Evolutionary conservation across 1,284 basidiomycete genomes (phyloP).

Genomic region (Ustilago shanxiensis): DNA sequence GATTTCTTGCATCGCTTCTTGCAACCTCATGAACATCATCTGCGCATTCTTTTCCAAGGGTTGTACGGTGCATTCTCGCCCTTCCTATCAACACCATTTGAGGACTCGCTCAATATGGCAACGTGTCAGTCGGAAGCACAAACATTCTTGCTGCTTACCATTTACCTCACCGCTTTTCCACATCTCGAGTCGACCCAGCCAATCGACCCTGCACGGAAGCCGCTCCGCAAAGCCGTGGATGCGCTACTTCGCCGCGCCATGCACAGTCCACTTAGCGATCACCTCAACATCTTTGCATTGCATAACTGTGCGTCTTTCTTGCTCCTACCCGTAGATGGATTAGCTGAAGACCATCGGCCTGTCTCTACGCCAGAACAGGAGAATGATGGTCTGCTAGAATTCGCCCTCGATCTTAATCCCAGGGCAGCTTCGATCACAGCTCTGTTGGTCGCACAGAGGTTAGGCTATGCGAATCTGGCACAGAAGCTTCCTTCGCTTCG

Average conservation of each 20-base stretch:
- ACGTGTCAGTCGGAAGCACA: slow-evolving; percentile 33
- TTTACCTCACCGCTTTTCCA: slow-evolving; percentile 37
- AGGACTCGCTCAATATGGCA: slow-evolving; percentile 28
- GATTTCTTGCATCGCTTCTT: slow-evolving; percentile 20
- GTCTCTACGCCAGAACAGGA: slow-evolving; percentile 32
- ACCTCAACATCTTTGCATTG: slow-evolving; percentile 46
- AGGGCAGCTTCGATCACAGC: slow-evolving; percentile 46
- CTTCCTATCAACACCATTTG: slow-evolving; percentile 41
- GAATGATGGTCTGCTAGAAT: slow-evolving; percentile 42
- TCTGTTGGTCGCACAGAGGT: slow-evolving; percentile 26
- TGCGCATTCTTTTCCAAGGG: slow-evolving; percentile 38
- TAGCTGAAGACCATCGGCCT: slow-evolving; percentile 27
- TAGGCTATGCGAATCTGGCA: slow-evolving; percentile 36
- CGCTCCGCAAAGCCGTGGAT: slow-evolving; percentile 41
- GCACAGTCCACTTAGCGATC: slow-evolving; percentile 28
- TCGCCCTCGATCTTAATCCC: slow-evolving; percentile 40
- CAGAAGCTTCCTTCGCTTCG: slow-evolving; percentile 31
- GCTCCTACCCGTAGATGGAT: slow-evolving; percentile 40
- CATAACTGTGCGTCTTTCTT: slow-evolving; percentile 43
- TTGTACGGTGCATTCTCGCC: slow-evolving; percentile 41
- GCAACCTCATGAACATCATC: slow-evolving; percentile 25
- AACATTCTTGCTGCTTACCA: slow-evolving; percentile 36
- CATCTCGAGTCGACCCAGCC: slow-evolving; percentile 32
- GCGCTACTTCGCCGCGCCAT: slow-evolving; percentile 35
- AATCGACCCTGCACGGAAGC: slow-evolving; percentile 7